Evolutionary conservation across 2,329 filamentous ascomycete genomes (phyloP), one percentile per base, ranked within the genome.

Genomic region (Aspergillus tanneri): DNA sequence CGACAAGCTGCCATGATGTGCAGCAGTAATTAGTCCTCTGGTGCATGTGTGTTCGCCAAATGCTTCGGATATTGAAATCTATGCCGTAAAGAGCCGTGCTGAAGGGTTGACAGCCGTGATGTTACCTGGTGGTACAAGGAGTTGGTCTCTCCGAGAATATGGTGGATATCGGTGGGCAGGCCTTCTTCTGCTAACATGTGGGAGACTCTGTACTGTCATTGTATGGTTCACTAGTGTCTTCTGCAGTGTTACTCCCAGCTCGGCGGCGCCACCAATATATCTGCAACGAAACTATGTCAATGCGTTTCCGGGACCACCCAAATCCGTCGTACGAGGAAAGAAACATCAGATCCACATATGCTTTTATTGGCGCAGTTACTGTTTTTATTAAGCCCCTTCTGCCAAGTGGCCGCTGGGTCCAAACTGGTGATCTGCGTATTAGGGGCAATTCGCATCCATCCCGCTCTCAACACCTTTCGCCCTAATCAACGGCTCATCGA

Each of bases 11-110:
- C 82, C 82, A 85, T 38, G 74, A 69, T 50, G 73, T 73, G 60
- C 85, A 85, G 6, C 82, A 74, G 60, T 82, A 85, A 61, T 84
- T 76, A 11, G 79, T 83, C 9, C 82, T 83, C 70, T 80, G 77
- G 64, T 86, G 83, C 79, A 85, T 81, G 60, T 85, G 80, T 2
- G 82, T 74, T 16, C 82, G 76, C 36, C 69, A 69, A 65, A 86
- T 78, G 12, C 77, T 78, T 2, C 75, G 74, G 5, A 85, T 70
- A 54, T 78, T 79, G 69, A 84, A 85, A 64, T 86, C 82, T 10
- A 85, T 59, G 19, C 73, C 79, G 83, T 82, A 86, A 14, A 86
- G 77, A 8, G 82, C 81, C 8, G 82, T 83, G 27, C 83, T 83
- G 61, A 86, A 86, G 0, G 80, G 74, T 83, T 30, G 80, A 84